Evolutionary conservation across 345 rosid species (phyloP).

Genomic region (Gossypium anomalum): DNA sequence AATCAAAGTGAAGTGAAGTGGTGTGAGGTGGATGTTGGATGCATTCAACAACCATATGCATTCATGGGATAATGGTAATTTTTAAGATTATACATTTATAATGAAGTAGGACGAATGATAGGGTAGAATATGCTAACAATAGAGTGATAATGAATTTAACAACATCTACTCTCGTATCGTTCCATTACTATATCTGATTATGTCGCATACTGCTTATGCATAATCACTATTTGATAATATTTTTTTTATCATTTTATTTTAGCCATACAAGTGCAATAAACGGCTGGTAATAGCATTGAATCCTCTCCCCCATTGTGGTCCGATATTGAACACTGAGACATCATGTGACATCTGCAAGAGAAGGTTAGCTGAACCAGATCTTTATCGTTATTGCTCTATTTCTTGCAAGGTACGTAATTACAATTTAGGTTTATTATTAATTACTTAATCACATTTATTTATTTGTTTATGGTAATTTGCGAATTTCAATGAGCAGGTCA

Average conservation of each 20-base stretch:
- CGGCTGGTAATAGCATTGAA: slow-evolving; percentile 33
- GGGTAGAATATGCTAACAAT: no score
- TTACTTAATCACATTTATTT: background rate
- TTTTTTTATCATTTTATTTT: background rate
- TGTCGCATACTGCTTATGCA: no score
- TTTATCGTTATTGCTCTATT: slow-evolving; percentile 35
- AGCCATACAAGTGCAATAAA: slow-evolving; percentile 50
- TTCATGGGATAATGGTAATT: no score
- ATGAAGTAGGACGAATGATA: no score
- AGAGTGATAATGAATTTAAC: no score
- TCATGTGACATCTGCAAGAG: slow-evolving; percentile 32
- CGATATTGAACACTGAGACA: slow-evolving; percentile 1
- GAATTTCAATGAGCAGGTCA: background rate
- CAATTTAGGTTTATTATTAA: background rate
- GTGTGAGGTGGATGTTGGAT: no score
- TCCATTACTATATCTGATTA: no score
- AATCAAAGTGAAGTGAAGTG: no score
- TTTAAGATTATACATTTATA: no score
- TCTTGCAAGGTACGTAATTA: slow-evolving; percentile 37
- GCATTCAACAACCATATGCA: no score
- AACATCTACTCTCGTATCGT: no score
- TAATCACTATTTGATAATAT: no score
- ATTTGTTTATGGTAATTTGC: background rate
- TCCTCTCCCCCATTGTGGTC: slow-evolving; percentile 43
- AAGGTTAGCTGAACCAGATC: slow-evolving; percentile 30